A percentile compares a stretch with the other conserved stretches of the same genome.
Conservation (phyloP, 2,329 filamentous ascomycete genomes). For the Fusarium annulatum region DNA sequence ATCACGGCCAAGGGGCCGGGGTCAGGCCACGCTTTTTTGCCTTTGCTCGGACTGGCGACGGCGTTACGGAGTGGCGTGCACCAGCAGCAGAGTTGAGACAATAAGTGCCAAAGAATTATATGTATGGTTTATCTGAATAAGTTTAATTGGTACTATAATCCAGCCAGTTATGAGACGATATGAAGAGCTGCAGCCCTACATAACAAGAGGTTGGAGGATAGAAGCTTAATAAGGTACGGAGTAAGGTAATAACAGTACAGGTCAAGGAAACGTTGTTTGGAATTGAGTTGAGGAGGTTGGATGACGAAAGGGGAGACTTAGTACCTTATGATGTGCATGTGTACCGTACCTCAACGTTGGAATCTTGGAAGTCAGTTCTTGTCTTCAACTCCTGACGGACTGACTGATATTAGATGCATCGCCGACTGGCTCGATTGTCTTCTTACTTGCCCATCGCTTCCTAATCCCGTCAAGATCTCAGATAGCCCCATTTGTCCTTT, state of each 20-base stretch:
- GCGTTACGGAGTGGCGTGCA: conserved; percentile 26
- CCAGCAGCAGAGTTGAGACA: conserved; percentile 12
- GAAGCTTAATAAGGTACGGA: not conserved
- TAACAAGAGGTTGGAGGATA: conserved; percentile 3
- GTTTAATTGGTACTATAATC: not conserved
- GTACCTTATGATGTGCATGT: not conserved
- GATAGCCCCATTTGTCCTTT: conserved; percentile 19
- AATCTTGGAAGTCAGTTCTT: conserved; percentile 20
- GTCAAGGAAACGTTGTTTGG: not conserved
- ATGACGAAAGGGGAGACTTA: not conserved
- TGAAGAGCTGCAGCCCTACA: conserved; percentile 26
- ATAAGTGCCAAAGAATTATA: conserved; percentile 7
- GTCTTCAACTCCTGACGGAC: conserved; percentile 18
- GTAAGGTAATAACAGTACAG: not conserved
- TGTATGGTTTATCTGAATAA: not conserved
- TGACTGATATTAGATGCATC: not conserved
- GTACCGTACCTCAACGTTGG: conserved; percentile 1
- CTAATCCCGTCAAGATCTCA: conserved; percentile 32
- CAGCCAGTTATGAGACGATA: conserved; percentile 3
- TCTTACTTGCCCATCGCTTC: conserved; percentile 26
- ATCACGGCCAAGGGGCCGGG: conserved; percentile 35
- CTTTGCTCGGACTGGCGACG: conserved; percentile 1
- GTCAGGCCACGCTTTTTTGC: conserved; percentile 19
- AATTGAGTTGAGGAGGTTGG: conserved; percentile 1
- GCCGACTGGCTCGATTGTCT: conserved; percentile 6